phyloP scores from a whole-genome alignment of 2,329 filamentous ascomycete genomes.

The Diaporthe batatas region DNA sequence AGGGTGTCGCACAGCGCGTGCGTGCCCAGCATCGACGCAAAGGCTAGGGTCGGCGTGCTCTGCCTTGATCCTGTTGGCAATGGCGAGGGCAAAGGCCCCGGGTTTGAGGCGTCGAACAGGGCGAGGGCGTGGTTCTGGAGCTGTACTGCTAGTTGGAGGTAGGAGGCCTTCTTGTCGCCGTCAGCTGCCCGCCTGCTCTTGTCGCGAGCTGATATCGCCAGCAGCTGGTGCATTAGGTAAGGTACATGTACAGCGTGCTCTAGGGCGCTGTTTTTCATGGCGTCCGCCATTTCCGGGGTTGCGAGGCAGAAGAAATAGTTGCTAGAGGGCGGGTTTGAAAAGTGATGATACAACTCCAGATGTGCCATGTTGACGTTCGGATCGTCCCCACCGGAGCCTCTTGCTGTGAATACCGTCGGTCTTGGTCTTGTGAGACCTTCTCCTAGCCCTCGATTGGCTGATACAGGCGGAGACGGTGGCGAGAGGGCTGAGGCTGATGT shows the following conservation, averaged over 20 bases:
- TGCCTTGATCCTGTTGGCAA: slow-evolving; percentile 49
- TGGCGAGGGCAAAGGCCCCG: not conserved
- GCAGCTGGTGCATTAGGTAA: slow-evolving; percentile 54
- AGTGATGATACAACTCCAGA: slow-evolving; percentile 28
- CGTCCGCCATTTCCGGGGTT: not conserved
- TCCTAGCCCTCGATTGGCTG: not conserved
- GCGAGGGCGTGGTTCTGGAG: slow-evolving; percentile 52
- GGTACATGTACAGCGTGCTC: slow-evolving; percentile 47
- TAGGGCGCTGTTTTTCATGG: slow-evolving; percentile 42
- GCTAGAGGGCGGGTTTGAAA: slow-evolving; percentile 45
- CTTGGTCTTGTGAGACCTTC: slow-evolving; percentile 1
- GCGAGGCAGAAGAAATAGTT: slow-evolving; percentile 42
- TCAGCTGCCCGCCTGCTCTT: slow-evolving; percentile 49
- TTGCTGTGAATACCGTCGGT: slow-evolving; percentile 13
- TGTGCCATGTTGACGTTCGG: slow-evolving; percentile 26
- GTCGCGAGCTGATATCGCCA: slow-evolving; percentile 52
- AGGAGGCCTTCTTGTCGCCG: slow-evolving; percentile 45
- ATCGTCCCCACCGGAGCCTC: not conserved
- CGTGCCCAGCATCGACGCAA: slow-evolving; percentile 58
- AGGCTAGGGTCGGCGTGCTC: slow-evolving; percentile 59
- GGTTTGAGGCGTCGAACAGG: slow-evolving; percentile 50
- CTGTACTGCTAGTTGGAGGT: slow-evolving; percentile 46
- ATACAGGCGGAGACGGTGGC: slow-evolving; percentile 1
- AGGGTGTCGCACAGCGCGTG: slow-evolving; percentile 64
- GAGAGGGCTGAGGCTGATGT: not conserved